These are phyloP conservation scores for Tritrichomonas musculus DNA, from an alignment of 208 protist species.

Conservation along the genomic window DNA sequence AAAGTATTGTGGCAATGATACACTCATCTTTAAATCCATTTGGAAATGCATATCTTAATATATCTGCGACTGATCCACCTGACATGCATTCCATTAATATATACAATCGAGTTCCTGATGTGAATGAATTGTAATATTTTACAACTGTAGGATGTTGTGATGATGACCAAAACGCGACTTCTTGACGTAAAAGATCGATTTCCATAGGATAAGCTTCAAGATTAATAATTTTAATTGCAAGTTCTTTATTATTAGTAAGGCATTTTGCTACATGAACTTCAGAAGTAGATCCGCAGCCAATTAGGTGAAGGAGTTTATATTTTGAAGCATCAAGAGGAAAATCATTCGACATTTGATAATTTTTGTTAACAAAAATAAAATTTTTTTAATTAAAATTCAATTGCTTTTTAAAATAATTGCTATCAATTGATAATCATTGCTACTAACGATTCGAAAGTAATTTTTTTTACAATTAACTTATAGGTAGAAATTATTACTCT, in stretches of 20 bases:
- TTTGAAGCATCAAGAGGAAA: not conserved
- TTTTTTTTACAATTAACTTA: no score
- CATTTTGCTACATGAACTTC: not conserved
- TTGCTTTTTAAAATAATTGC: no score
- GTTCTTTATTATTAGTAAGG: not conserved
- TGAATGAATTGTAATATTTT: not conserved
- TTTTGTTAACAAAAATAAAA: no score
- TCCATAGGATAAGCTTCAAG: not conserved
- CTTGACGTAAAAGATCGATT: not conserved
- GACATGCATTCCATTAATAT: conserved; percentile 7
- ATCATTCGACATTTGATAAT: no score
- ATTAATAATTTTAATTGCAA: not conserved
- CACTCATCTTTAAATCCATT: not conserved
- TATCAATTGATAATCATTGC: no score
- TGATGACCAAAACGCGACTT: not conserved
- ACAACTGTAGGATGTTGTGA: not conserved
- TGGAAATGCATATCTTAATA: not conserved
- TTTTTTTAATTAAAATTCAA: no score
- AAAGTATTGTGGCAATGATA: conserved; percentile 44
- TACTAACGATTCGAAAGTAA: no score
- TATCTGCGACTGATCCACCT: not conserved
- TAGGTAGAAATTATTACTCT: no score
- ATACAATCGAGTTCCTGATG: not conserved
- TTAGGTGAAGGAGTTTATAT: not conserved
- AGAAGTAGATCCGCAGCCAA: not conserved